phyloP scores from a whole-genome alignment of 192 early-diverging fungal species.

The Coemansia sp. region DNA sequence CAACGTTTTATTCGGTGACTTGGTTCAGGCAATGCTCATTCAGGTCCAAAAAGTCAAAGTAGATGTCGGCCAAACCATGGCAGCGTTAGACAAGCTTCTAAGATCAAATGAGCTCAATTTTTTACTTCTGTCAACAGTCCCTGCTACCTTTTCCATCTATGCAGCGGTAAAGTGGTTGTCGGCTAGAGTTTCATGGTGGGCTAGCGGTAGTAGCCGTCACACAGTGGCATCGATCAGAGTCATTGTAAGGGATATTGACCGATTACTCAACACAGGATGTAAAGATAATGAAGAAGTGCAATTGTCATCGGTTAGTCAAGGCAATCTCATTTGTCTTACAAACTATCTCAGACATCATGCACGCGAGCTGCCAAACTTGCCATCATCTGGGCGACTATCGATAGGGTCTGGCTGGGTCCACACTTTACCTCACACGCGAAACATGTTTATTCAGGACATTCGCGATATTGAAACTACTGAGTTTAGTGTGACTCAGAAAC shows the following conservation, averaged over 20 bases:
- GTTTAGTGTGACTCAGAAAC: constrained; percentile 56
- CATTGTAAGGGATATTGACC: constrained; percentile 59
- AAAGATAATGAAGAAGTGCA: background rate
- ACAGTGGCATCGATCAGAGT: constrained; percentile 52
- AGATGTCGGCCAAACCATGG: constrained; percentile 87
- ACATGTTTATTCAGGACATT: constrained; percentile 74
- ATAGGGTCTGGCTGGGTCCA: constrained; percentile 24
- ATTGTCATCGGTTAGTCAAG: constrained; percentile 20
- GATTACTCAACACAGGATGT: constrained; percentile 52
- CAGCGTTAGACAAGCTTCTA: constrained; percentile 87
- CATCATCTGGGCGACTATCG: constrained; percentile 19
- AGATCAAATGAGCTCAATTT: constrained; percentile 95
- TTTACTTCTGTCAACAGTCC: constrained; percentile 78
- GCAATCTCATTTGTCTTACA: constrained; percentile 45
- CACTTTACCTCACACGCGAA: constrained; percentile 55
- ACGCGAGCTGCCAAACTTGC: constrained; percentile 24
- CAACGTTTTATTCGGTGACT: constrained; percentile 58
- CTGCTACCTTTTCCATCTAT: constrained; percentile 64
- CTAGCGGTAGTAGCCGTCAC: constrained; percentile 37
- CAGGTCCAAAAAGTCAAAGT: constrained; percentile 95
- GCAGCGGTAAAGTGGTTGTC: constrained; percentile 40
- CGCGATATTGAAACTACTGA: constrained; percentile 68
- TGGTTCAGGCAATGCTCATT: constrained; percentile 71
- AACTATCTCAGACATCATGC: constrained; percentile 64
- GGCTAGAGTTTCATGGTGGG: constrained; percentile 39